Evolutionary conservation across 306 rosid genomes (phyloP).

Genomic region (Inga leiocalycina): DNA sequence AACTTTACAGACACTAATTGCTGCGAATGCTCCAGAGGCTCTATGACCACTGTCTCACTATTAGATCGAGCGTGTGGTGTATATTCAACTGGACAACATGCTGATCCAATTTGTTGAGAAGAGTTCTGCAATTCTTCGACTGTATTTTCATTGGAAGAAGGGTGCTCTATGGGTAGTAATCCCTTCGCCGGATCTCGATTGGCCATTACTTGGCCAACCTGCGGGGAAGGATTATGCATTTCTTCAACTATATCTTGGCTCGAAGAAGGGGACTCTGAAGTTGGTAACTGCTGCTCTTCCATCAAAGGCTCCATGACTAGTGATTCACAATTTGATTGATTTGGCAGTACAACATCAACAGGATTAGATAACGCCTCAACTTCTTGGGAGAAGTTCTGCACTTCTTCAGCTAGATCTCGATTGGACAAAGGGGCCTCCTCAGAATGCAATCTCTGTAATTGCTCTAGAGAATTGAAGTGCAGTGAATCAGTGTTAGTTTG

Average conservation of each 20-base stretch:
- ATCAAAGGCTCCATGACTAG: background rate
- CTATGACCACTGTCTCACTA: slow-evolving; percentile 14
- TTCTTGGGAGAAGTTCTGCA: background rate
- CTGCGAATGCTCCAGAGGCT: slow-evolving; percentile 1
- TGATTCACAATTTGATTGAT: slow-evolving; percentile 26
- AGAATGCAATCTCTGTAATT: background rate
- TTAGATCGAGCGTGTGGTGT: slow-evolving; percentile 26
- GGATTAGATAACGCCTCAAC: slow-evolving; percentile 8
- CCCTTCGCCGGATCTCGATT: background rate
- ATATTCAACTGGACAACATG: slow-evolving; percentile 3
- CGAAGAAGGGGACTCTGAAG: background rate
- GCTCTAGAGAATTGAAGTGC: background rate
- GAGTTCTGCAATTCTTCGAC: background rate
- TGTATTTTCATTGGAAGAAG: background rate
- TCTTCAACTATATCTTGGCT: background rate
- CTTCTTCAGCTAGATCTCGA: background rate
- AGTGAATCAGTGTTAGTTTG: background rate
- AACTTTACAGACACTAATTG: background rate
- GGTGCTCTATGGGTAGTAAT: background rate
- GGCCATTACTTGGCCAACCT: background rate
- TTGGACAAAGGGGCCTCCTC: background rate
- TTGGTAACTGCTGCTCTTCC: background rate
- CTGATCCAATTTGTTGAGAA: background rate
- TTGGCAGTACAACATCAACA: background rate
- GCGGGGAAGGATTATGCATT: background rate